Evolutionary conservation across 2,329 filamentous ascomycete genomes (phyloP).

Genomic region (Botrytis medusae): DNA sequence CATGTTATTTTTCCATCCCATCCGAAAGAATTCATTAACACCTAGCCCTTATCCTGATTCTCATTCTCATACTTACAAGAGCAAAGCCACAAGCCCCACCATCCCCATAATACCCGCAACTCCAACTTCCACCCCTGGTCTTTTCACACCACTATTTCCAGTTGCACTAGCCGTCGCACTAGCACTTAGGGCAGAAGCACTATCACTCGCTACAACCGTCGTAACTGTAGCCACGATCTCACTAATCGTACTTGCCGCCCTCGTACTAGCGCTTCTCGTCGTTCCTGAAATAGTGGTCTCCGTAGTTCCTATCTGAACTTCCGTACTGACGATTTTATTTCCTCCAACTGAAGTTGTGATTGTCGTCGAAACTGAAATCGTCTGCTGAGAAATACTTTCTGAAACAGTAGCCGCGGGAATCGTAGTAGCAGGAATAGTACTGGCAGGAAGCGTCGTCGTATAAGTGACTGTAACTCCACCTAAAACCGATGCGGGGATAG

Average conservation of each 20-base stretch:
- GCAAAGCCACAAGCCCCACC: not conserved
- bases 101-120: not conserved
- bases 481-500: slow-evolving; percentile 47
- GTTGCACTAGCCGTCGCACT: slow-evolving; percentile 9
- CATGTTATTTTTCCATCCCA: not conserved
- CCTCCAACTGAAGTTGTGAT: not conserved
- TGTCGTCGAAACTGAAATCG: not conserved
- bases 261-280: slow-evolving; percentile 20
- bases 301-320: not conserved
- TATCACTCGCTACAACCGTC: slow-evolving; percentile 16
- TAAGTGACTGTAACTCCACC: slow-evolving; percentile 42
- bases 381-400: not conserved
- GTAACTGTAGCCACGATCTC: slow-evolving; percentile 20
- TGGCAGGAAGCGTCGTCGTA: slow-evolving; percentile 32
- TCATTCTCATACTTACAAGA: not conserved
- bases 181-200: not conserved
- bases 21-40: not conserved
- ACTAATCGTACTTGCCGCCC: slow-evolving; percentile 19
- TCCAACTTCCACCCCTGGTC: not conserved
- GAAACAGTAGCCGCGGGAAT: slow-evolving; percentile 18
- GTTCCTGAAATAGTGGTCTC: slow-evolving; percentile 29
- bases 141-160: slow-evolving; percentile 3
- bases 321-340: not conserved
- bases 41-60: not conserved
- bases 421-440: slow-evolving; percentile 27